Percentiles rank a stretch among this genome's conserved stretches.
These are phyloP conservation scores for Fistulina hepatica DNA, from an alignment of 1,284 basidiomycete species.

Conservation along the genomic window DNA sequence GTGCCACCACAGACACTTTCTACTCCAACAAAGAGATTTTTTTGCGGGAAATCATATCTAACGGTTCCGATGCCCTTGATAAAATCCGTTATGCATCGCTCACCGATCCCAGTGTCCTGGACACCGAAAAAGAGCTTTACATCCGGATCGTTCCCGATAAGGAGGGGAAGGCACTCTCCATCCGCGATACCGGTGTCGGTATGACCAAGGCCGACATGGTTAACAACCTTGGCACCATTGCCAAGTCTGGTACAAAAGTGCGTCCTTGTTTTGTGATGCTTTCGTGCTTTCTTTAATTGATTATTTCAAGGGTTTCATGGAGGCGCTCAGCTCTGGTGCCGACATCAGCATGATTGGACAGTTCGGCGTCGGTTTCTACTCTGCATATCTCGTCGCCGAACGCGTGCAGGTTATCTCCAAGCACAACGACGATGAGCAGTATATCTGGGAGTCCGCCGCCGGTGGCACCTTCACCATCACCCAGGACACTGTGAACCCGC, in stretches of 20 bases:
- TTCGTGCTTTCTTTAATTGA: constrained; percentile 1
- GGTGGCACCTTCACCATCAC: constrained; percentile 99
- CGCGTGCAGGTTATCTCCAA: constrained; percentile 98
- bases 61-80: constrained; percentile 90
- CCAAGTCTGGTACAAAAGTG: constrained; percentile 92
- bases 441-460: constrained; percentile 99
- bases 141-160: constrained; percentile 93
- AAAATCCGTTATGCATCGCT: constrained; percentile 93
- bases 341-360: constrained; percentile 92
- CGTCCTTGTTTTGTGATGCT: constrained; percentile 15
- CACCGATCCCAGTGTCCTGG: constrained; percentile 83
- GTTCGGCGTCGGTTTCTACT: constrained; percentile 99
- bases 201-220: constrained; percentile 99
- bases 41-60: constrained; percentile 91
- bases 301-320: constrained; percentile 80
- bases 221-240: constrained; percentile 99
- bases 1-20: constrained; percentile 66
- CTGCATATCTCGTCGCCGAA: constrained; percentile 97
- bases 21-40: constrained; percentile 99
- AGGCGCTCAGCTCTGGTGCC: constrained; percentile 91
- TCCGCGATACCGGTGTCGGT: constrained; percentile 96
- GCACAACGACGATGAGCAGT: constrained; percentile 99
- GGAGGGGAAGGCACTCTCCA: constrained; percentile 86
- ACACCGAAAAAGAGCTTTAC: constrained; percentile 80
- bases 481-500: constrained; percentile 80